Evolutionary conservation across 2,329 filamentous ascomycete species (phyloP), one percentile per base, ranked within the genome.

Genomic region (Colletotrichum sp.): DNA sequence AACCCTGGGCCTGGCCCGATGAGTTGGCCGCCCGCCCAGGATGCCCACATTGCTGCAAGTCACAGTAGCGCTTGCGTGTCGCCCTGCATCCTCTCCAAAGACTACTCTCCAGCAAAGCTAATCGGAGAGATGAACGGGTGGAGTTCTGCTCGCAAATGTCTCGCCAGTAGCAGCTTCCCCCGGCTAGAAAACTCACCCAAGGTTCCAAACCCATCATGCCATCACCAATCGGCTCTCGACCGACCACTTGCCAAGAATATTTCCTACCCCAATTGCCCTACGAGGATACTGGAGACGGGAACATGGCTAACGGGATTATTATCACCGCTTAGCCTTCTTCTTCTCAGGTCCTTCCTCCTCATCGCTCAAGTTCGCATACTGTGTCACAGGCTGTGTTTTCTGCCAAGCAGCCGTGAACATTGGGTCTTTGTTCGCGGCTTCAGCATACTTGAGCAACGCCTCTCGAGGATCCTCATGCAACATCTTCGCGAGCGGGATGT

Each of bases 361-460:
- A 39, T 98, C 96, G 83, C 96, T 98, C 39, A 97, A 81, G 59
- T 98, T 95, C 9, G 95, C 94, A 87, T 98, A 99, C 79, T 98
- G 94, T 30, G 96, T 95, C 79, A 96, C 94, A 0, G 97, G 97
- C 86, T 99, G 96, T 49, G 96, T 99, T 80, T 94, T 90, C 82
- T 94, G 94, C 95, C 96, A 99, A 18, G 96, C 97, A 79, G 95
- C 95, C 34, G 97, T 99, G 82, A 99, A 99, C 80, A 98, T 90
- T 1, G 96, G 96, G 83, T 99, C 96, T 83, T 95, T 96, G 85
- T 98, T 93, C 15, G 96, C 96, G 82, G 98, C 94, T 71, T 98
- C 95, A 49, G 96, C 96, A 88, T 99, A 99, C 87, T 98, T 98
- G 76, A 99, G 87, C 82, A 99, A 87, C 62, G 97, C 97, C 85